Conservation (phyloP, 345 rosid species). For the Euphorbia peplus region DNA sequence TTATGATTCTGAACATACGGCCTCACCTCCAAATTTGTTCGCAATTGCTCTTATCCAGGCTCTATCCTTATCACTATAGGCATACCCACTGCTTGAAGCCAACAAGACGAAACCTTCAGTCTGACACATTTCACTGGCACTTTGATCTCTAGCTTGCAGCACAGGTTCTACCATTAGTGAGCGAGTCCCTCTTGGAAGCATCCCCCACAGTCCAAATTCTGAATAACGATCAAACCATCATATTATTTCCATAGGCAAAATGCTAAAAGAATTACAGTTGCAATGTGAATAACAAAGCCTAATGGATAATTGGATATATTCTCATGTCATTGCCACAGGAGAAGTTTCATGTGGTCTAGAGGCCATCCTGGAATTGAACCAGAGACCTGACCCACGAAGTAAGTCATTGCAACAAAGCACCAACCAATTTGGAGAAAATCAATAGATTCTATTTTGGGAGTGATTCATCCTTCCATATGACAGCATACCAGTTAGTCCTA, state of each 20-base stretch:
- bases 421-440: neutral
- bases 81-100: slow-evolving; percentile 72
- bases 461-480: no score
- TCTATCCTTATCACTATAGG: slow-evolving; percentile 73
- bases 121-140: slow-evolving; percentile 21
- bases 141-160: slow-evolving; percentile 27
- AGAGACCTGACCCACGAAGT: neutral
- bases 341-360: neutral
- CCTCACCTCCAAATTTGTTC: slow-evolving; percentile 59
- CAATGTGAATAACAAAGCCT: neutral
- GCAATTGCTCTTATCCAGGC: slow-evolving; percentile 82
- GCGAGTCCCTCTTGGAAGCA: slow-evolving; percentile 63
- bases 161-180: slow-evolving; percentile 70
- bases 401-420: neutral
- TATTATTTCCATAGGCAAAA: slow-evolving; percentile 5
- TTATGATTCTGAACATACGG: slow-evolving; percentile 21
- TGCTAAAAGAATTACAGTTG: neutral
- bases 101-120: slow-evolving; percentile 60
- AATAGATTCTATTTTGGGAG: neutral
- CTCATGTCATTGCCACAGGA: neutral
- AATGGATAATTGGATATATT: neutral
- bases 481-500: no score
- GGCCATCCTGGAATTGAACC: neutral
- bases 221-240: slow-evolving; percentile 24
- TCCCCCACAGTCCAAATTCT: slow-evolving; percentile 55